Percentiles rank a stretch among this genome's conserved stretches.
These are phyloP conservation scores for Berberis thunbergii DNA, from an alignment of 164 flowering plant genomes.

Conservation along the genomic window DNA sequence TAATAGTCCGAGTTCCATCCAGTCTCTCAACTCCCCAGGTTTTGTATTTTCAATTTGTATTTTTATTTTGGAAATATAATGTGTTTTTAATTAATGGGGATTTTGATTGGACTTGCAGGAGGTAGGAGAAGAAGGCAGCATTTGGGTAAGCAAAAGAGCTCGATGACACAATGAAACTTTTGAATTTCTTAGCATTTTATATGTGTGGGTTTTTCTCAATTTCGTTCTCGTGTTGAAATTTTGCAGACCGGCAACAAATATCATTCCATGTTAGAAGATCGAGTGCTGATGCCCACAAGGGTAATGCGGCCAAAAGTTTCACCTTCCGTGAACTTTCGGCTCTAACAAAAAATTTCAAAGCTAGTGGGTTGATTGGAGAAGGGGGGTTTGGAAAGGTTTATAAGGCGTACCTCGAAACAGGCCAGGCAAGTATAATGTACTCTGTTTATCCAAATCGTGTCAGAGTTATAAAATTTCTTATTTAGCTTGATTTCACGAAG, in stretches of 20 bases:
- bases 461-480: too few relatives aligned
- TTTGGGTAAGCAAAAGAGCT: slow-evolving; percentile 10
- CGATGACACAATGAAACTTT: not conserved
- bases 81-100: not conserved
- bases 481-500: too few relatives aligned
- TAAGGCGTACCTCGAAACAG: slow-evolving; percentile 56
- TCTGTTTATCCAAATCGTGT: not conserved
- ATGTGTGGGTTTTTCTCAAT: not conserved
- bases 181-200: not conserved
- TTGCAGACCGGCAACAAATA: slow-evolving; percentile 9
- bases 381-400: slow-evolving; percentile 89
- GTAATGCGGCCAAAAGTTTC: slow-evolving; percentile 40
- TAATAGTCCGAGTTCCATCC: not conserved
- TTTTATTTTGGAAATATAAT: not conserved
- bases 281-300: not conserved
- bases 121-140: slow-evolving; percentile 15
- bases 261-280: slow-evolving; percentile 1
- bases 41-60: not conserved
- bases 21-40: slow-evolving; percentile 10
- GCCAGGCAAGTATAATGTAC: slow-evolving; percentile 34
- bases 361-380: slow-evolving; percentile 62
- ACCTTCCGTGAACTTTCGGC: slow-evolving; percentile 59
- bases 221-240: not conserved
- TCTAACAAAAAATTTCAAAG: slow-evolving; percentile 57
- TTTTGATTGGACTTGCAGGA: slow-evolving; percentile 18